Evolutionary conservation across 169 alveolate genomes (phyloP).

Genomic region (Plasmodium cynomolgi): DNA sequence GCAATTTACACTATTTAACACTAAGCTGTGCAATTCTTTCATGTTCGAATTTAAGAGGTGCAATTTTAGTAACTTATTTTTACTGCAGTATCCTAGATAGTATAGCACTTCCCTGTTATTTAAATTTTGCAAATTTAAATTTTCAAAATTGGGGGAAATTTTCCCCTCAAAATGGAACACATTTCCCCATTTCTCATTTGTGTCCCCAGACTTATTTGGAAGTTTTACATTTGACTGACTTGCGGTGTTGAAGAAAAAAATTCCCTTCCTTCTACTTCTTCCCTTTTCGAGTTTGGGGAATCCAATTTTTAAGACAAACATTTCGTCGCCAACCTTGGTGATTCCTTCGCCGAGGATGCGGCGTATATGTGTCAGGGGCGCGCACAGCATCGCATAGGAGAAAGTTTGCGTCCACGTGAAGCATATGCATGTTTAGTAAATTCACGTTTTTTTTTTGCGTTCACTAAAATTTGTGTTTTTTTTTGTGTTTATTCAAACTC

Average conservation of each 20-base stretch:
- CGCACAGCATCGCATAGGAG: neutral
- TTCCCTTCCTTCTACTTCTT: neutral
- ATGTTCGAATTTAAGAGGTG: constrained; percentile 5
- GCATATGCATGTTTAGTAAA: neutral
- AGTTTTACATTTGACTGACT: constrained; percentile 10
- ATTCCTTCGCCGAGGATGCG: constrained; percentile 9
- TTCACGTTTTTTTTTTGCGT: neutral
- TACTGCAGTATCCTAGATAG: constrained; percentile 66
- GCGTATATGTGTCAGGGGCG: neutral
- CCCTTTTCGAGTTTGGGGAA: neutral
- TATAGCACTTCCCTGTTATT: constrained; percentile 52
- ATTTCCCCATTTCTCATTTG: neutral
- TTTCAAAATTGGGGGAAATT: neutral
- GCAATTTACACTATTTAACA: constrained; percentile 37
- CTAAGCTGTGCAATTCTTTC: constrained; percentile 34
- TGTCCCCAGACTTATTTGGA: neutral
- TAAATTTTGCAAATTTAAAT: constrained; percentile 42
- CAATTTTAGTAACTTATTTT: constrained; percentile 36
- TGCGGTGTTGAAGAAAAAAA: constrained; percentile 5
- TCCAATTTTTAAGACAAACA: constrained; percentile 58
- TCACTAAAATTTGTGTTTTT: neutral
- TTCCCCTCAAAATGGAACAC: constrained; percentile 5
- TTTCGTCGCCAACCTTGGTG: neutral
- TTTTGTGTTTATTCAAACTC: neutral
- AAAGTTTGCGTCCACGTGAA: neutral